Evolutionary conservation across 371 early-diverging fungal genomes (phyloP).

Genomic region (Mortierella sp.): DNA sequence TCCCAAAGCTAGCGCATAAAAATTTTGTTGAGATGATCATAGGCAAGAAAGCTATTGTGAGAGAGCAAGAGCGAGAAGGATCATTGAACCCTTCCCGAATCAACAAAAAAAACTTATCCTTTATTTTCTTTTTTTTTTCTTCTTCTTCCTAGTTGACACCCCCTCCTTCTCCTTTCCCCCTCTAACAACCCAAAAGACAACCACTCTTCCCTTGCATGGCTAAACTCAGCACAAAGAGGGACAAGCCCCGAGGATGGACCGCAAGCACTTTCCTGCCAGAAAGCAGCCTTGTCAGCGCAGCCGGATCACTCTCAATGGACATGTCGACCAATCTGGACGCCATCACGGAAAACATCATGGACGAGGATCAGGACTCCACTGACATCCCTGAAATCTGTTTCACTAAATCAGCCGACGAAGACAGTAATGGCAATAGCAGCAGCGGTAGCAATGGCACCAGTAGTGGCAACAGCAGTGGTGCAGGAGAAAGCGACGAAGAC

Average conservation of each 20-base stretch:
- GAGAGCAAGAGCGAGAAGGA: too few relatives aligned
- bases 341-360: conserved; percentile 37
- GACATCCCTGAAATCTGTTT: conserved; percentile 2
- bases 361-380: conserved; percentile 26
- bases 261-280: conserved; percentile 36
- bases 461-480: not conserved
- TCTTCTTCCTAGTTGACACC: not conserved
- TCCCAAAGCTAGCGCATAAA: too few relatives aligned
- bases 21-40: too few relatives aligned
- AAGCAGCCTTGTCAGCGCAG: not conserved
- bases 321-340: conserved; percentile 30
- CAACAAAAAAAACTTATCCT: too few relatives aligned
- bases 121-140: not conserved
- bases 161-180: not conserved
- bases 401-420: conserved; percentile 3
- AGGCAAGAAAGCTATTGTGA: too few relatives aligned
- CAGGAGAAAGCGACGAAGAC: not conserved
- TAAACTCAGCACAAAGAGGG: conserved; percentile 35
- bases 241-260: conserved; percentile 46
- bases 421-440: conserved; percentile 2
- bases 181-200: not conserved
- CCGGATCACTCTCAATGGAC: conserved; percentile 15
- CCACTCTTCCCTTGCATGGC: conserved; percentile 19
- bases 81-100: too few relatives aligned
- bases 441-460: conserved; percentile 10